Conservation (phyloP, 331 rosid genomes). For the Rosa hybrid region DNA sequence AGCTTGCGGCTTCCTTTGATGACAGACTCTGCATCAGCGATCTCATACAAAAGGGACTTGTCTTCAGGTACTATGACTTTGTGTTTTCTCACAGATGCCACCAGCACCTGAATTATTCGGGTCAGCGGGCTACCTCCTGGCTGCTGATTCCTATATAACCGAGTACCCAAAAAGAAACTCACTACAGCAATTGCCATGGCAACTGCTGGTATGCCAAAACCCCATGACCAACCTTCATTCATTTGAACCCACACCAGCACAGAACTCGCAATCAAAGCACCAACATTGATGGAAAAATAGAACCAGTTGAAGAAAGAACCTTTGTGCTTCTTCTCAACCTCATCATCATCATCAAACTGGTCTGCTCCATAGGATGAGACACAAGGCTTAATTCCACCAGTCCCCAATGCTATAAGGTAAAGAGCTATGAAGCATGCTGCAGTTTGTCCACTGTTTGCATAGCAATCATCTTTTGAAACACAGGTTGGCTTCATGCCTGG, state of each 20-base stretch:
- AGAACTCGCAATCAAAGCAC: conserved; percentile 50
- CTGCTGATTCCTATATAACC: conserved; percentile 44
- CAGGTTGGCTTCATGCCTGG: conserved; percentile 46
- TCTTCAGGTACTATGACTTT: conserved; percentile 36
- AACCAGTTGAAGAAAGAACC: conserved; percentile 62
- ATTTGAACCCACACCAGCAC: conserved; percentile 52
- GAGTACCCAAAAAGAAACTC: conserved; percentile 56
- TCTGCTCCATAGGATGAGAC: conserved; percentile 62
- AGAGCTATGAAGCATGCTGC: conserved; percentile 41
- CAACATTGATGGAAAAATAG: conserved; percentile 53
- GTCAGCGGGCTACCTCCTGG: conserved; percentile 58
- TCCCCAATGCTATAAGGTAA: conserved; percentile 50
- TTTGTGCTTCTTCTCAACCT: conserved; percentile 49
- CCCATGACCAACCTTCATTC: conserved; percentile 54
- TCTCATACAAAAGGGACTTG: conserved; percentile 45
- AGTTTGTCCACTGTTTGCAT: conserved; percentile 35
- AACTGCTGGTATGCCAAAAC: conserved; percentile 56
- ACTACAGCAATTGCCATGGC: conserved; percentile 54
- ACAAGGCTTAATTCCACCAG: conserved; percentile 62
- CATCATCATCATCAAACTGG: conserved; percentile 53
- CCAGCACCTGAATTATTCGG: conserved; percentile 50
- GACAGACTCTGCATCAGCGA: conserved; percentile 41
- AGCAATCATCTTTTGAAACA: conserved; percentile 25
- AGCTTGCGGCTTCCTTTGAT: conserved; percentile 58
- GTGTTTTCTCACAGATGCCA: conserved; percentile 41